Evolutionary conservation across 75 land plant genomes (phyloP).

Genomic region (Pinus tabuliformis): DNA sequence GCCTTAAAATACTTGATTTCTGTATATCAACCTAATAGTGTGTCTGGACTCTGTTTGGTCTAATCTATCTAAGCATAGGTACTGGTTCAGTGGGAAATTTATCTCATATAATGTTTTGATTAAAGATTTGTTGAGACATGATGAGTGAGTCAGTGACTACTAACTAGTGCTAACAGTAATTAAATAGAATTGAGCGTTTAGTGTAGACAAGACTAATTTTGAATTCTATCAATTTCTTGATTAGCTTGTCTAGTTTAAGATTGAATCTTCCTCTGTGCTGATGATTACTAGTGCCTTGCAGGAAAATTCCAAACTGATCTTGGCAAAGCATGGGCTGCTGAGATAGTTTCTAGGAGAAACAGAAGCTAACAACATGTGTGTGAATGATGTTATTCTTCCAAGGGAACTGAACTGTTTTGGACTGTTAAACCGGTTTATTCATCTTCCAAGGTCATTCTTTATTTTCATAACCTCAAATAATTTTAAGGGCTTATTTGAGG

Average conservation of each 20-base stretch:
- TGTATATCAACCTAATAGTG: background rate
- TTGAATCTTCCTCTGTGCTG: background rate
- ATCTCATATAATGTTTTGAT: background rate
- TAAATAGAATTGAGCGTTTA: background rate
- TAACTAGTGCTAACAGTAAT: background rate
- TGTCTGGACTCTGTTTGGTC: background rate
- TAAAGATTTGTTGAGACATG: background rate
- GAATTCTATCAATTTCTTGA: background rate
- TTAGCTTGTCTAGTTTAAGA: background rate
- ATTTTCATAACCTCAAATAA: too few species aligned
- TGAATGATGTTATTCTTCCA: background rate
- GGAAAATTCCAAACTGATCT: slow-evolving; percentile 93
- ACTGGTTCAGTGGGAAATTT: background rate
- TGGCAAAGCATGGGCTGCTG: slow-evolving; percentile 88
- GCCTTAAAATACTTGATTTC: background rate
- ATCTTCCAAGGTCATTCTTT: too few species aligned
- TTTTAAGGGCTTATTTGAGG: too few species aligned
- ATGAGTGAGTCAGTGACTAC: background rate
- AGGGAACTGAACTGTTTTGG: background rate
- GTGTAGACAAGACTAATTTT: background rate
- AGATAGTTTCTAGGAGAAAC: slow-evolving; percentile 43
- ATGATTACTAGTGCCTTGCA: slow-evolving; percentile 13
- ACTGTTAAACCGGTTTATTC: too few species aligned
- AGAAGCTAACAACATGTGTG: background rate
- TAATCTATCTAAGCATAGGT: background rate